A percentile compares a stretch with the other conserved stretches of the same genome.
Evolutionary conservation across 1,284 basidiomycete genomes (phyloP).

Genomic region (Fomitiporia mediterranea): DNA sequence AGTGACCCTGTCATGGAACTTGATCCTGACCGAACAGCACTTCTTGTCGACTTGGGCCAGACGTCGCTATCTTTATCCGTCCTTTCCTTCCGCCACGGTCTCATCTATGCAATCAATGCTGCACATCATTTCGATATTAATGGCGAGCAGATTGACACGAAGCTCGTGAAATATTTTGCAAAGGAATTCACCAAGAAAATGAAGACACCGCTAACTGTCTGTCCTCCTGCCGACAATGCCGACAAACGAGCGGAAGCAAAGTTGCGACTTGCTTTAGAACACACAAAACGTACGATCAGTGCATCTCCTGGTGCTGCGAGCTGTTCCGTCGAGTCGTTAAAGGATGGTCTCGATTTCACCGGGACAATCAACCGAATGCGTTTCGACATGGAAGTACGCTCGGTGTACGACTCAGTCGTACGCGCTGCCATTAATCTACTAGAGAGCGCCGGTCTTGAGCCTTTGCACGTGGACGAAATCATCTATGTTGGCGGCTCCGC

Average conservation of each 20-base stretch:
- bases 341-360: conserved; percentile 92
- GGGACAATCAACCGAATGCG: conserved; percentile 91
- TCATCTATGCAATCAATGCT: conserved; percentile 52
- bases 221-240: conserved; percentile 49
- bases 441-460: conserved; percentile 59
- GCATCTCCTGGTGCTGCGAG: conserved; percentile 87
- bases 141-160: conserved; percentile 71
- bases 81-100: conserved; percentile 62
- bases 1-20: conserved; percentile 40
- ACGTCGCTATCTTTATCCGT: conserved; percentile 59
- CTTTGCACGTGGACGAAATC: conserved; percentile 84
- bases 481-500: conserved; percentile 89
- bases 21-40: conserved; percentile 56
- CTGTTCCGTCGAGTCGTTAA: conserved; percentile 89
- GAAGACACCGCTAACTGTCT: conserved; percentile 68
- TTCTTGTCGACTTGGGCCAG: conserved; percentile 68
- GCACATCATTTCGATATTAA: conserved; percentile 44
- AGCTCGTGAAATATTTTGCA: conserved; percentile 88
- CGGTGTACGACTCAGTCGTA: conserved; percentile 72
- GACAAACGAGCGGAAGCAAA: conserved; percentile 92
- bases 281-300: conserved; percentile 91
- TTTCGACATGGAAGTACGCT: conserved; percentile 82
- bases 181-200: conserved; percentile 99
- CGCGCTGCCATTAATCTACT: conserved; percentile 62
- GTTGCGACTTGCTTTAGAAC: conserved; percentile 88